Evolutionary conservation across 129 eudicot species (phyloP).

Genomic region (Gnaphalium uliginosum): DNA sequence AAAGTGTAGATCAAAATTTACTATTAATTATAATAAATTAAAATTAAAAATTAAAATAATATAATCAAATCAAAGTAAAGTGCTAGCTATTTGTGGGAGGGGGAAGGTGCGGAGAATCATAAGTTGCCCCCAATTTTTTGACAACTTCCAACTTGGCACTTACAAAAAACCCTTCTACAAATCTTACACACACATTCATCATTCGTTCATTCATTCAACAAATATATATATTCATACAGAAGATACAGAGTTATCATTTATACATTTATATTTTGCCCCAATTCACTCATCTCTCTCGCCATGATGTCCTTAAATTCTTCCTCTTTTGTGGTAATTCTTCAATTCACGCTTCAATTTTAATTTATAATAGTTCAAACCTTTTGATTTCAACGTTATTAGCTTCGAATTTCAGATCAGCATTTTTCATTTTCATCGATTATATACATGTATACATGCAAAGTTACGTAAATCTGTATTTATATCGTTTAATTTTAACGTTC

Average conservation of each 20-base stretch:
- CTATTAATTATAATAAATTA: too few relatives aligned
- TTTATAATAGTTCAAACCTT: neutral
- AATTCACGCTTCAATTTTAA: neutral
- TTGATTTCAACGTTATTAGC: neutral
- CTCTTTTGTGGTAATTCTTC: constrained; percentile 7
- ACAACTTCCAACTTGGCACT: neutral
- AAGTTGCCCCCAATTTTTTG: neutral
- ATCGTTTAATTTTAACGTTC: neutral
- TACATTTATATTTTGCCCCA: neutral
- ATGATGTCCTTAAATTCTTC: constrained; percentile 18
- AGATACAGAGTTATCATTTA: neutral
- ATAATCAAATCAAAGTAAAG: neutral
- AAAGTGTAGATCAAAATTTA: too few relatives aligned
- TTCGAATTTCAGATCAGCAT: neutral
- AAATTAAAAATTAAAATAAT: neutral
- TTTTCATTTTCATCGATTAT: neutral
- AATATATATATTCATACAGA: neutral
- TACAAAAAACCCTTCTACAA: constrained; percentile 8
- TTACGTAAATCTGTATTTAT: neutral
- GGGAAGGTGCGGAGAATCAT: constrained; percentile 19
- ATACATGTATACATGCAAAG: neutral
- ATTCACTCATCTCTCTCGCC: neutral
- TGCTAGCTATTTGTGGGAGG: constrained; percentile 10
- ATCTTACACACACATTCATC: neutral
- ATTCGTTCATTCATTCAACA: neutral